Evolutionary conservation across 106 monocot genomes (phyloP).

Genomic region (Platanthera zijinensis): DNA sequence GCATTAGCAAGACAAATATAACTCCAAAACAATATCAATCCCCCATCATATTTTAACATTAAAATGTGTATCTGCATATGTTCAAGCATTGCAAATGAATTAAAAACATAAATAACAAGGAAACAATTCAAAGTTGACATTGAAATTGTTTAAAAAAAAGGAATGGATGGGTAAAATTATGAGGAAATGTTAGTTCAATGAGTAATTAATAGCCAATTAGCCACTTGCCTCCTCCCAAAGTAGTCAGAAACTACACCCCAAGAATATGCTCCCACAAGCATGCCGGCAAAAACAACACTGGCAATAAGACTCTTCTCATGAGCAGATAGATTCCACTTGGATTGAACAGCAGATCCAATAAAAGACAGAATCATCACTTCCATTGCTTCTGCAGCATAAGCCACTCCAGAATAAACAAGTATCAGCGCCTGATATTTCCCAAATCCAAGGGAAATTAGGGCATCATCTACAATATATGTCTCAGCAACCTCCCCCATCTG

Average conservation of each 20-base stretch:
- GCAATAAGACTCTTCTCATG: slow-evolving; percentile 51
- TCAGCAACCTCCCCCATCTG: slow-evolving; percentile 19
- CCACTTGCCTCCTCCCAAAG: slow-evolving; percentile 47
- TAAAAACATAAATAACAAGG: not conserved
- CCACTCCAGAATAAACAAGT: slow-evolving; percentile 62
- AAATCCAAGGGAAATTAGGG: slow-evolving; percentile 42
- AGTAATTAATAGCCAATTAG: not conserved
- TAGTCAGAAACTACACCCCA: slow-evolving; percentile 68
- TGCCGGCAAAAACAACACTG: slow-evolving; percentile 62
- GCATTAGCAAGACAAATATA: not conserved
- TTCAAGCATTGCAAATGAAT: not conserved
- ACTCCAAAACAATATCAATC: not conserved
- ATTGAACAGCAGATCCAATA: slow-evolving; percentile 44
- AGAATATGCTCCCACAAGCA: slow-evolving; percentile 56
- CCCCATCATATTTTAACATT: not conserved
- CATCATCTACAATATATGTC: slow-evolving; percentile 52
- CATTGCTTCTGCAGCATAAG: slow-evolving; percentile 67
- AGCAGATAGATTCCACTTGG: slow-evolving; percentile 47
- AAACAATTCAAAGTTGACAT: not conserved
- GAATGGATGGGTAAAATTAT: too few relatives aligned
- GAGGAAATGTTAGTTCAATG: too few relatives aligned
- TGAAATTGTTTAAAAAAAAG: not conserved
- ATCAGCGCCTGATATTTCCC: slow-evolving; percentile 57
- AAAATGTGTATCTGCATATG: not conserved
- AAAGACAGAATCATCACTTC: slow-evolving; percentile 85